phyloP scores from a whole-genome alignment of 805 yeast genomes.

The Kregervanrija delftensis region DNA sequence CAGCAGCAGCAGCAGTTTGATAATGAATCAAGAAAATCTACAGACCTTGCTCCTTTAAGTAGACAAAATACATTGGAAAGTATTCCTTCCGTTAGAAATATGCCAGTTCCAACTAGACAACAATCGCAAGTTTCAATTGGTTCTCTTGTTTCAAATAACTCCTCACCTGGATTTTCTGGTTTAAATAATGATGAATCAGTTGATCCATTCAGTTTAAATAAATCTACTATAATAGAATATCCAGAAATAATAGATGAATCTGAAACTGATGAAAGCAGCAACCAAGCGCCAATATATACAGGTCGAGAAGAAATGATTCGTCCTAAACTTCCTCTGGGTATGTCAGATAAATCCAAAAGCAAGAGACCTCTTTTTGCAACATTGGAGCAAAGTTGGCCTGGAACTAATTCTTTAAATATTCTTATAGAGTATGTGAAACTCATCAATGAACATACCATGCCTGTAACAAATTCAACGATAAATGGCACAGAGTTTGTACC shows the following conservation, averaged over 20 bases:
- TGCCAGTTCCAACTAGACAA: conserved; percentile 6
- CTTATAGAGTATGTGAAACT: conserved; percentile 1
- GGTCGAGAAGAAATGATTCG: conserved; percentile 34
- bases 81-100: conserved; percentile 4
- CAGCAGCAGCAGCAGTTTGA: neutral
- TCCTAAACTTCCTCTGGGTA: conserved; percentile 51
- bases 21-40: conserved; percentile 2
- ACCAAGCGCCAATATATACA: conserved; percentile 1
- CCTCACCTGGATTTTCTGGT: conserved; percentile 9
- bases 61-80: conserved; percentile 12
- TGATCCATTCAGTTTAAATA: conserved; percentile 8
- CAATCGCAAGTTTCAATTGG: conserved; percentile 8
- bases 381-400: conserved; percentile 49
- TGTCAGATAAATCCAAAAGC: conserved; percentile 50
- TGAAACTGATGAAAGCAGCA: neutral
- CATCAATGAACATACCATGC: neutral
- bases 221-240: neutral
- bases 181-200: conserved; percentile 10
- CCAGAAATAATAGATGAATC: conserved; percentile 2
- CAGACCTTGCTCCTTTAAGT: conserved; percentile 8
- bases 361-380: conserved; percentile 47
- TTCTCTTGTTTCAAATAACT: conserved; percentile 2
- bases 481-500: conserved; percentile 4
- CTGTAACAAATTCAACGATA: neutral
- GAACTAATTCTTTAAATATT: conserved; percentile 34